Evolutionary conservation across 78 protist species (phyloP), one percentile per base, ranked within the genome.

Genomic region (Polysphondylium violaceum): DNA sequence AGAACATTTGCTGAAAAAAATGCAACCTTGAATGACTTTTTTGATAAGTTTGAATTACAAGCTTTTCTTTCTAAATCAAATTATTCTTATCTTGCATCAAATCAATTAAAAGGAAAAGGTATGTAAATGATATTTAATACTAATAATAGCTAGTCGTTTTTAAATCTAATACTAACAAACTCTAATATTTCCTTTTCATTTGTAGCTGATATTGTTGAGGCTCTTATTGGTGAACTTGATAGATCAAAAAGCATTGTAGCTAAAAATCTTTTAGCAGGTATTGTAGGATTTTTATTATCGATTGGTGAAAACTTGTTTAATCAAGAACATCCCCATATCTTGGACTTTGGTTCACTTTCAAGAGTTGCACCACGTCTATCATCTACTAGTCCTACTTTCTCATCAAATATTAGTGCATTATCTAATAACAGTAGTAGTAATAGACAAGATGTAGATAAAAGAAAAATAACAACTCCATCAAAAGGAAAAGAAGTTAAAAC

Each of bases 171-270:
- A n/a, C n/a, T n/a, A n/a, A n/a, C n/a, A n/a, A n/a, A n/a, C n/a
- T n/a, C n/a, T n/a, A n/a, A n/a, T n/a, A n/a, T n/a, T n/a, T n/a
- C n/a, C n/a, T n/a, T n/a, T n/a, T n/a, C n/a, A n/a, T n/a, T n/a
- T n/a, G n/a, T n/a, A n/a, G 73, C 73, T 36, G 73, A 65, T 38
- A 25, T 65, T 12, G 51, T 65, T 19, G 73, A 65, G 40, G n/a
- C 41, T 38, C n/a, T 65, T n/a, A 65, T 65, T 1, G 33, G 55
- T 5, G 73, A 65, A 21, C 40, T 65, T 23, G 33, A 44, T 38
- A 25, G 21, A 21, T 65, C 73, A 19, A 40, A 38, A 16, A 51
- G 40, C 23, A 17, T 6, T 7, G 73, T 38, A 2, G 73, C 73
- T 7, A 21, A 65, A 38, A 25, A 38, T 1, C 16, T 65, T 2